Percentiles rank a stretch among this genome's conserved stretches.
Conservation (phyloP, 139 green algal genomes). For the Coelastrella sp. region DNA sequence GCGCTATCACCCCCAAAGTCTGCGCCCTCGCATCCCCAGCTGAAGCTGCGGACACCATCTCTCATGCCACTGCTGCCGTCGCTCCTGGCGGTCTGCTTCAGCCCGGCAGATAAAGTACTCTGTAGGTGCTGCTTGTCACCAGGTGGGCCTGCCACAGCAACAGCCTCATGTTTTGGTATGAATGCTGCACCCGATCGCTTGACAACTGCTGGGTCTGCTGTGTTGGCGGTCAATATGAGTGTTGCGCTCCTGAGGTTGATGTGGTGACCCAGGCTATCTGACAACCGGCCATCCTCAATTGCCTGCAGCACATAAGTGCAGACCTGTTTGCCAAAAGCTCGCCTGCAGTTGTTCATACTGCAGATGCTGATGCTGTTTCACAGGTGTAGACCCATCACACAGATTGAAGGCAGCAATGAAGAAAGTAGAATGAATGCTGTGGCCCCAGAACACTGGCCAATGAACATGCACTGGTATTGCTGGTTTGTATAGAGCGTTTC, state of each 20-base stretch:
- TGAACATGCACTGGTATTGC: no score
- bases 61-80: slow-evolving; percentile 13
- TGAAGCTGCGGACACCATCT: background rate
- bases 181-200: background rate
- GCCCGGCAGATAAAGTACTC: no score
- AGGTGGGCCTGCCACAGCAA: no score
- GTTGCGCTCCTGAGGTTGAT: slow-evolving; percentile 54
- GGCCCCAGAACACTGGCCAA: no score
- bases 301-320: slow-evolving; percentile 19
- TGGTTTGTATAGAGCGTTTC: no score
- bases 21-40: slow-evolving; percentile 24
- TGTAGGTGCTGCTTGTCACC: no score
- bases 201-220: background rate
- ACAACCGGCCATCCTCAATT: slow-evolving; percentile 51
- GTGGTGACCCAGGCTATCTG: slow-evolving; percentile 53
- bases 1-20: slow-evolving; percentile 16
- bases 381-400: no score
- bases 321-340: background rate
- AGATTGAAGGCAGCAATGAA: no score
- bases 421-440: background rate
- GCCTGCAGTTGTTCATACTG: background rate
- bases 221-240: slow-evolving; percentile 58
- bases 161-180: no score
- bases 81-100: background rate
- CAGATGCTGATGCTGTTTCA: no score